phyloP scores from a whole-genome alignment of 2,329 filamentous ascomycete species.

The Berkeleyomyces basicola region DNA sequence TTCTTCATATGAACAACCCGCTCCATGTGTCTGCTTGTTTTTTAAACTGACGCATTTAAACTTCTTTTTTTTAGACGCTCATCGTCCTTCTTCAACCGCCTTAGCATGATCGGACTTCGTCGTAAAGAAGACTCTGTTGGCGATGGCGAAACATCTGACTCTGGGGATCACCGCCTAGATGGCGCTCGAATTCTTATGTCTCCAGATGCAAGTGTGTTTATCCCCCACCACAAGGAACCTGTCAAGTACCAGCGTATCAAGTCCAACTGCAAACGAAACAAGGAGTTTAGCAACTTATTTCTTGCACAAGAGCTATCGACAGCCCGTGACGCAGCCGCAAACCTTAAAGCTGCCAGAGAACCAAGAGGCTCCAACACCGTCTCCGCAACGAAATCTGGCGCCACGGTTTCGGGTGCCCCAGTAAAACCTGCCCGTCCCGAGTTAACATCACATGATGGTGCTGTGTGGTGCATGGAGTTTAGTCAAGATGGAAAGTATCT shows the following conservation, averaged over 20 bases:
- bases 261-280: conserved; percentile 60
- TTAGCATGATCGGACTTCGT: conserved; percentile 38
- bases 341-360: background rate
- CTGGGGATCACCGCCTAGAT: conserved; percentile 51
- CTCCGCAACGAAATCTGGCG: conserved; percentile 19
- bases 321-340: conserved; percentile 18
- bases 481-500: conserved; percentile 83
- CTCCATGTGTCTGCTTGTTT: background rate
- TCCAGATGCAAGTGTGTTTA: conserved; percentile 47
- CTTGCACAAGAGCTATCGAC: conserved; percentile 70
- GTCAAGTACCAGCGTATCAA: conserved; percentile 81
- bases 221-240: conserved; percentile 74
- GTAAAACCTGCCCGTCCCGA: conserved; percentile 17
- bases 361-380: background rate
- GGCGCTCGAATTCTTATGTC: conserved; percentile 52
- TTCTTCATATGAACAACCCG: background rate
- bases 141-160: conserved; percentile 63
- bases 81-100: conserved; percentile 74
- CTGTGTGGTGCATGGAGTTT: conserved; percentile 86
- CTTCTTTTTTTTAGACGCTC: conserved; percentile 49
- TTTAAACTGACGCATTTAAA: background rate
- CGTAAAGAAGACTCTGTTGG: conserved; percentile 20
- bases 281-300: conserved; percentile 76
- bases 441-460: conserved; percentile 32
- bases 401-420: conserved; percentile 15